Percentiles rank a stretch among this genome's conserved stretches.
Conservation (phyloP, 352 stramenopile species). For the Globisporangium perplexum region DNA sequence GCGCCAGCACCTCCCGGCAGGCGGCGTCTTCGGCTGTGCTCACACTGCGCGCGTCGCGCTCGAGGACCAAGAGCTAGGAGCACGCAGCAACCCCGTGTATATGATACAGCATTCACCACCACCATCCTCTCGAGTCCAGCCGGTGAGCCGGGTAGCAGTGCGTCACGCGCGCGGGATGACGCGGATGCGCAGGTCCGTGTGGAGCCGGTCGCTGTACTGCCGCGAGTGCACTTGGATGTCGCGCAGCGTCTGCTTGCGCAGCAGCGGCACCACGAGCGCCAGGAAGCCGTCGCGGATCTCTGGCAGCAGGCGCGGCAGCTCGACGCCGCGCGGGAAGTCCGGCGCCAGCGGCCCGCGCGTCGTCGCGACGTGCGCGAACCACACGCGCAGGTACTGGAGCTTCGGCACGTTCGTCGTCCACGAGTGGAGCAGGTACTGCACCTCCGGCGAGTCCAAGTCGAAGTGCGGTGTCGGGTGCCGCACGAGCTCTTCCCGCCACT, state of each 20-base stretch:
- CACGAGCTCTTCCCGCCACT: constrained; percentile 60
- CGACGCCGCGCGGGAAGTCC: constrained; percentile 59
- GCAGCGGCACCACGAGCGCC: constrained; percentile 69
- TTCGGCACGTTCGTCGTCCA: constrained; percentile 71
- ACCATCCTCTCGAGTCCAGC: too few relatives aligned
- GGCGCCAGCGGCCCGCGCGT: constrained; percentile 28
- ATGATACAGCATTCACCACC: neutral
- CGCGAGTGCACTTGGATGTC: constrained; percentile 62
- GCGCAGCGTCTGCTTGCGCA: constrained; percentile 59
- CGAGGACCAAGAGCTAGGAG: neutral
- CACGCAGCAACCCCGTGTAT: neutral
- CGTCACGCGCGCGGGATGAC: constrained; percentile 27
- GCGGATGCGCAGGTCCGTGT: constrained; percentile 68
- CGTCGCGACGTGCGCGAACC: constrained; percentile 45
- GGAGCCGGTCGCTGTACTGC: constrained; percentile 44
- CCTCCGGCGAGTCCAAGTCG: constrained; percentile 63
- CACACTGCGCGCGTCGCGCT: neutral
- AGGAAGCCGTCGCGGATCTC: constrained; percentile 78
- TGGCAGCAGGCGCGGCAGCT: constrained; percentile 53
- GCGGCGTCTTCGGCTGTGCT: neutral
- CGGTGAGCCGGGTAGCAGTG: too few relatives aligned
- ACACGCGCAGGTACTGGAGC: constrained; percentile 59
- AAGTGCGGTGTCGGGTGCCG: constrained; percentile 72
- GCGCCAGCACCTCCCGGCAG: too few relatives aligned
- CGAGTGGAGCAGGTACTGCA: constrained; percentile 56